phyloP scores from a whole-genome alignment of 306 rosid genomes.

The Gastrolobium bilobum region DNA sequence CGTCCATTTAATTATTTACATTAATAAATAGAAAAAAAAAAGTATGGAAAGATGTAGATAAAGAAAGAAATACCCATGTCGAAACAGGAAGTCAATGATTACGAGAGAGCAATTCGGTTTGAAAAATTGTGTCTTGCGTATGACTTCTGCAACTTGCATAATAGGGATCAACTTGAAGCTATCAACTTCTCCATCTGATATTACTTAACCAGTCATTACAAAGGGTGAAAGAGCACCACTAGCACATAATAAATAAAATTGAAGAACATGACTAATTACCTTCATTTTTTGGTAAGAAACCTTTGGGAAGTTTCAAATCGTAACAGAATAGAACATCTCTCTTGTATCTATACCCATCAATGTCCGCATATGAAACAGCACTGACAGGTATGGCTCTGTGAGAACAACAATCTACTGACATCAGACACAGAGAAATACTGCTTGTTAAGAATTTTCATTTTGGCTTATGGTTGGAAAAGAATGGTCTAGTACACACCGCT shows the following conservation, averaged over 20 bases:
- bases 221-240: constrained; percentile 21
- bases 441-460: constrained; percentile 9
- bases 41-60: background rate
- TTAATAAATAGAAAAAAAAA: background rate
- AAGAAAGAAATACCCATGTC: constrained; percentile 75
- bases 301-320: constrained; percentile 84
- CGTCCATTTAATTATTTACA: constrained; percentile 6
- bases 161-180: constrained; percentile 82
- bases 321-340: constrained; percentile 89
- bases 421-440: constrained; percentile 25
- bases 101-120: constrained; percentile 84
- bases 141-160: constrained; percentile 72
- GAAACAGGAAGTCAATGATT: constrained; percentile 75
- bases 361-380: constrained; percentile 86
- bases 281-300: constrained; percentile 80
- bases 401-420: constrained; percentile 49
- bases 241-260: constrained; percentile 5
- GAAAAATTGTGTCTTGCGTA: constrained; percentile 69
- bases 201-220: constrained; percentile 39
- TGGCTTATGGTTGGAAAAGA: constrained; percentile 7
- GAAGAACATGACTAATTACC: constrained; percentile 54
- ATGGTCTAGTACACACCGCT: background rate
- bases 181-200: constrained; percentile 91
- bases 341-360: constrained; percentile 75
- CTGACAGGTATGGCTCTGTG: constrained; percentile 81